Conservation (phyloP, 495 filamentous ascomycete genomes). For the Sabuloglossum arenarium region DNA sequence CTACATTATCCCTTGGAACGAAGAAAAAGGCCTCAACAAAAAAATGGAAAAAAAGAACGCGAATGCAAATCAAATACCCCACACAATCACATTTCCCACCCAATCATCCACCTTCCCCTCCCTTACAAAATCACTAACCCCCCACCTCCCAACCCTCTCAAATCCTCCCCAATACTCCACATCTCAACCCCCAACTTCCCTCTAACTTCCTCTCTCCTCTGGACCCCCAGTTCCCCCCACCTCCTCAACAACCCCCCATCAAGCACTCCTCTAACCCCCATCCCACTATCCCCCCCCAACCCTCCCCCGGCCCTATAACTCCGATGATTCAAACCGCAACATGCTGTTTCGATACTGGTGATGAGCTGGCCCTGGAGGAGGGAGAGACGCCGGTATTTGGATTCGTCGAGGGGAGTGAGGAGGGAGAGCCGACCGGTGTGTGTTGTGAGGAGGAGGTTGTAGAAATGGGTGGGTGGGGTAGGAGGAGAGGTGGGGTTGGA, state of each 20-base stretch:
- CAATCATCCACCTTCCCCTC: not conserved
- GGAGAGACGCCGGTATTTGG: conserved; percentile 61
- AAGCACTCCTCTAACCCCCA: conserved; percentile 29
- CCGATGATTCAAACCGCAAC: conserved; percentile 65
- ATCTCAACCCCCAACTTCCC: conserved; percentile 37
- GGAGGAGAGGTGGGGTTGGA: conserved; percentile 10
- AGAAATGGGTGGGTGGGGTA: conserved; percentile 22
- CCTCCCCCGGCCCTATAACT: conserved; percentile 40
- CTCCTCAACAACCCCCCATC: conserved; percentile 38
- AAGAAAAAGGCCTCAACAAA: no score
- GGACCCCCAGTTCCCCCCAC: conserved; percentile 49
- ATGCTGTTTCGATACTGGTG: conserved; percentile 50
- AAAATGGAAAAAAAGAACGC: no score
- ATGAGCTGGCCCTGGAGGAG: conserved; percentile 64
- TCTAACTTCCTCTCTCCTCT: conserved; percentile 46
- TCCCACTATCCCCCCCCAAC: conserved; percentile 21
- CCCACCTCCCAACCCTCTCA: conserved; percentile 38
- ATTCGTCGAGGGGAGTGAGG: conserved; percentile 56
- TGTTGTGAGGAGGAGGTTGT: conserved; percentile 38
- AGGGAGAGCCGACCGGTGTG: conserved; percentile 55
- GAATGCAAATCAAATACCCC: no score
- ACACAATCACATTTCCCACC: no score
- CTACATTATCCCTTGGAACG: no score
- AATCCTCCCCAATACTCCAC: conserved; percentile 35
- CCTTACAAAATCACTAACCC: conserved; percentile 17